Evolutionary conservation across 495 filamentous ascomycete species (phyloP), one percentile per base, ranked within the genome.

Genomic region (Neurospora sp.): DNA sequence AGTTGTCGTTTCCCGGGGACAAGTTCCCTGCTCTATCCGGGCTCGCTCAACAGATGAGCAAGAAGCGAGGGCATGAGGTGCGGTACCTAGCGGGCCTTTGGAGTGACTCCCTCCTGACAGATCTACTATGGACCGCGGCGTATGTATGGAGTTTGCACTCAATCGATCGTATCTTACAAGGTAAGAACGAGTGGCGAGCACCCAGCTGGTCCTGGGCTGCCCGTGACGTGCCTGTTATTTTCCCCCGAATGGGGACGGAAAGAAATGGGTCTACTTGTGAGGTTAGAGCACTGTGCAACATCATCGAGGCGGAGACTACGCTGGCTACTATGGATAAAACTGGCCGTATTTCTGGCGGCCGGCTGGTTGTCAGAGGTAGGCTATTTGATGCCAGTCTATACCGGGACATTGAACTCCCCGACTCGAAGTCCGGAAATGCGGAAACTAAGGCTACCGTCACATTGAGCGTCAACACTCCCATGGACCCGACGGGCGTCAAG

Each of bases 131-230:
- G 73, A 69, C 14, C 2, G 53, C 44, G 12, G 61, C 48, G 69
- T 69, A 40, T 40, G 20, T 6, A 53, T 69, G n/a, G 27, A 61
- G n/a, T 40, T 27, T 31, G 16, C 70, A 39, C 4, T 3, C 20
- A 31, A 61, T 61, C 22, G 42, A 41, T 69, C 70, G 68, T 22
- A 22, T 42, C 59, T 69, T 22, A 65, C 44, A 12, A 41, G 65
- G 39, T 9, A 53, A 22, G 16, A 6, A 31, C 7, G 48, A 61
- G 40, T 72, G 70, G 68, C 68, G 70, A 61, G 75, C 73, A 1
- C 75, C 73, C 37, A 74, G 70, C 8, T 74, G 73, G 73, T 74
- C 75, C 7, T 76, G 75, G 75, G 75, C 75, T 31, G 53, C 22
- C 16, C 53, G 53, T 16, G 53, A 61, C 12, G 53, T 61, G 22